These are phyloP conservation scores for Plasmodium berghei DNA, from an alignment of 169 alveolate species.

Conservation along the genomic window DNA sequence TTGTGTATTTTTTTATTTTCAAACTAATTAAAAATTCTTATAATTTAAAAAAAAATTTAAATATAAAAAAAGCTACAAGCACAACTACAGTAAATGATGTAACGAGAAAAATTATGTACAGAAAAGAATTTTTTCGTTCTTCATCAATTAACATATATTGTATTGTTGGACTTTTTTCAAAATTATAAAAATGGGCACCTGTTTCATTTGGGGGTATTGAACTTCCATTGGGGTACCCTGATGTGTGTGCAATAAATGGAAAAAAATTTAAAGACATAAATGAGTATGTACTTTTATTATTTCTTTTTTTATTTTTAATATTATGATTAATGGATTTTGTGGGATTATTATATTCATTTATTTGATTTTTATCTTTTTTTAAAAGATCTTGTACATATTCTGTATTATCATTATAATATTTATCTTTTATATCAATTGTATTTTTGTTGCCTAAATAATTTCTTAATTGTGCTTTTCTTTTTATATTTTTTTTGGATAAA, in stretches of 20 bases:
- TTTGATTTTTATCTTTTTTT: background rate
- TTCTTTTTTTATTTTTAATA: background rate
- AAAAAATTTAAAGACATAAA: conserved; percentile 23
- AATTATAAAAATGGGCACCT: conserved; percentile 16
- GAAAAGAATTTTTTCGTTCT: conserved; percentile 32
- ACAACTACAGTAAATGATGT: conserved; percentile 33
- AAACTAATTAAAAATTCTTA: background rate
- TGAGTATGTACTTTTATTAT: conserved; percentile 16
- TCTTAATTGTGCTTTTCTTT: conserved; percentile 1
- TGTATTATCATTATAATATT: too few species aligned
- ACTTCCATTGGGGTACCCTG: conserved; percentile 1
- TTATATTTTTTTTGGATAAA: conserved; percentile 4
- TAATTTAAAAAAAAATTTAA: conserved; percentile 50
- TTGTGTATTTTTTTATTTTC: background rate
- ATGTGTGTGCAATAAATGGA: conserved; percentile 33
- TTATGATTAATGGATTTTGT: background rate
- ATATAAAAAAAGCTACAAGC: conserved; percentile 41
- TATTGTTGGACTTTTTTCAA: conserved; percentile 53
- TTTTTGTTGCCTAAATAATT: background rate
- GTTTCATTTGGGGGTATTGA: background rate
- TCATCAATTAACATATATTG: conserved; percentile 35
- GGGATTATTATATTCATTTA: background rate
- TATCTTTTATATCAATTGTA: too few species aligned
- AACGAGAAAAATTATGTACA: conserved; percentile 29
- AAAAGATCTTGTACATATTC: too few species aligned